These are phyloP conservation scores for Solanum megistacrolobum DNA, from an alignment of 257 asterid genomes.

Conservation along the genomic window DNA sequence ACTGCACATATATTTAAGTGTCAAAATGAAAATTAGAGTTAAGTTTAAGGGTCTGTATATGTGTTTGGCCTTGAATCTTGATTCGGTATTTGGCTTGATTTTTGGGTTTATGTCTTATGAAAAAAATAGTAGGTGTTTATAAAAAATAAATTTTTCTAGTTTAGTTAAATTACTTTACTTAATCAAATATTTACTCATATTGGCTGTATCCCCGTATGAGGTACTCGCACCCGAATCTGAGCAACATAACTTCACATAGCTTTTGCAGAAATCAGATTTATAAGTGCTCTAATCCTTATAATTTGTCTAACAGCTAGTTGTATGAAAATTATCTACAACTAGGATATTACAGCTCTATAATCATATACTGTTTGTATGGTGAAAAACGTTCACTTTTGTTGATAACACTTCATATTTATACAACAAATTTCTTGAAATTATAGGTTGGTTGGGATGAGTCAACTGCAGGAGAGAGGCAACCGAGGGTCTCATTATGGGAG, in stretches of 20 bases:
- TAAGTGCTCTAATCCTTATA: neutral
- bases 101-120: neutral
- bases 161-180: neutral
- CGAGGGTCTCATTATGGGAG: conserved; percentile 95
- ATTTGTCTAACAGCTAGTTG: neutral
- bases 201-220: neutral
- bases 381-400: neutral
- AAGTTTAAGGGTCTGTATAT: too few species aligned
- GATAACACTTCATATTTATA: neutral
- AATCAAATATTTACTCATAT: neutral
- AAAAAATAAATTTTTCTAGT: neutral
- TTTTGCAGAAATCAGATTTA: neutral
- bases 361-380: neutral
- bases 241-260: neutral
- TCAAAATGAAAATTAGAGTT: too few species aligned
- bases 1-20: too few species aligned
- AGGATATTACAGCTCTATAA: neutral
- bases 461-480: conserved; percentile 95
- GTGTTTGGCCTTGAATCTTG: neutral
- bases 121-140: neutral
- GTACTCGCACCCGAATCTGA: neutral
- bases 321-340: neutral
- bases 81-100: neutral
- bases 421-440: neutral
- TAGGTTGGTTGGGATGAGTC: conserved; percentile 99